Evolutionary conservation across 441 rosid genomes (phyloP).

Genomic region (Gossypium davidsonii): DNA sequence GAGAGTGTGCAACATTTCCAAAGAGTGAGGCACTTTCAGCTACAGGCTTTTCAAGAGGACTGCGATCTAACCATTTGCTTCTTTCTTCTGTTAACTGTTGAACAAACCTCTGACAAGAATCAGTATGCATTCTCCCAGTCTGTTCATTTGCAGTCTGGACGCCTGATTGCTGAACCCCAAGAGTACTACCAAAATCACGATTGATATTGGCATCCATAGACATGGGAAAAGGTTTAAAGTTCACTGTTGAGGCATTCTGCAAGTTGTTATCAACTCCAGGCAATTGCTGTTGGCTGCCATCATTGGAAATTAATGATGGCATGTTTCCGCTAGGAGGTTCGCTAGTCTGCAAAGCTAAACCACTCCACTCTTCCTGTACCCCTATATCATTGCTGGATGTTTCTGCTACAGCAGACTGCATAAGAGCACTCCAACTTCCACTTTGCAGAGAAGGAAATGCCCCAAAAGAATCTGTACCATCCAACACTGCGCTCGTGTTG

Average conservation of each 20-base stretch:
- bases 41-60: constrained; percentile 38
- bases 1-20: constrained; percentile 35
- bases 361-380: constrained; percentile 53
- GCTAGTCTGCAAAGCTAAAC: constrained; percentile 25
- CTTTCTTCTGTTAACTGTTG: constrained; percentile 35
- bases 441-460: constrained; percentile 66
- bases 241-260: constrained; percentile 19
- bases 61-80: constrained; percentile 36
- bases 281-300: constrained; percentile 32
- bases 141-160: constrained; percentile 28
- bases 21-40: constrained; percentile 34
- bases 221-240: constrained; percentile 23
- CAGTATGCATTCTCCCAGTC: constrained; percentile 34
- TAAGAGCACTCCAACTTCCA: constrained; percentile 99
- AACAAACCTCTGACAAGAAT: constrained; percentile 33
- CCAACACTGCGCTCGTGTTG: constrained; percentile 40
- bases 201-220: constrained; percentile 21
- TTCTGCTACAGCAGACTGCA: constrained; percentile 88
- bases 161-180: constrained; percentile 29
- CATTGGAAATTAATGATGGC: constrained; percentile 18
- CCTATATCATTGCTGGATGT: constrained; percentile 40
- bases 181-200: constrained; percentile 15
- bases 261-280: constrained; percentile 33
- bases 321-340: constrained; percentile 36
- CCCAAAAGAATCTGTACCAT: constrained; percentile 36